Base-by-base conservation (phyloP, 176 grass and related monocot genomes). In the Avena atlantica region DNA sequence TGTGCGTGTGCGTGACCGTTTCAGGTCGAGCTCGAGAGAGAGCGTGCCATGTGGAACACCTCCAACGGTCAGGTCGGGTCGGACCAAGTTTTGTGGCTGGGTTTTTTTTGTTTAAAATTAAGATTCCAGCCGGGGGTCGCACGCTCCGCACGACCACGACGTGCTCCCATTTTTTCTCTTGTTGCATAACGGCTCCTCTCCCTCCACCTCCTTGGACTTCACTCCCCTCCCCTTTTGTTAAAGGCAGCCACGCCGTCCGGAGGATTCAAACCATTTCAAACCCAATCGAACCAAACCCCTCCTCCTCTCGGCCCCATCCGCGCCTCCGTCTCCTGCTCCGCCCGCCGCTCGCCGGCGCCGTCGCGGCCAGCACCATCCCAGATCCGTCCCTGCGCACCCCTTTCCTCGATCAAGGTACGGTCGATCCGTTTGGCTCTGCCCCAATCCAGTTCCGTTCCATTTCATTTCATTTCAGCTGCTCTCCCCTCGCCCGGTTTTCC, bases 91-190 rank as follows among this genome's bases (percentile, higher is more conserved):
- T 68, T 42, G 4, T 25, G 16, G 19, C 2, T n/a, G 58, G 27
- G 45, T 9, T 47, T 40, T 76, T 12, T 14, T 7, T 66, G 24
- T 66, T 76, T 55, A 25, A 76, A 76, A 76, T 19, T 11, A 53
- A 76, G 24, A 76, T 76, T 16, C 0, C 24, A 76, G 74, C 74
- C 47, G 20, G 70, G 19, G 69, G 20, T 37, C 47, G 47, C 72
- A 76, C 74, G 74, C 49, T 76, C 74, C 49, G 74, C 74, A 76
- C 49, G 74, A 76, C 74, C 74, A 55, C 74, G 49, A 76, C 74
- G 74, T 76, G 74, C 74, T 6, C 14, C 74, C 49, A 16, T 50
- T 76, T 76, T 76, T 76, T 55, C 8, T 19, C 16, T 0, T 42
- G 23, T 34, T 55, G 14, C 4, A 10, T 76, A 76, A 76, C 74